Evolutionary conservation across 805 yeast species (phyloP), one percentile per base, ranked within the genome.

Genomic region (Pichia rugopelliculosa): DNA sequence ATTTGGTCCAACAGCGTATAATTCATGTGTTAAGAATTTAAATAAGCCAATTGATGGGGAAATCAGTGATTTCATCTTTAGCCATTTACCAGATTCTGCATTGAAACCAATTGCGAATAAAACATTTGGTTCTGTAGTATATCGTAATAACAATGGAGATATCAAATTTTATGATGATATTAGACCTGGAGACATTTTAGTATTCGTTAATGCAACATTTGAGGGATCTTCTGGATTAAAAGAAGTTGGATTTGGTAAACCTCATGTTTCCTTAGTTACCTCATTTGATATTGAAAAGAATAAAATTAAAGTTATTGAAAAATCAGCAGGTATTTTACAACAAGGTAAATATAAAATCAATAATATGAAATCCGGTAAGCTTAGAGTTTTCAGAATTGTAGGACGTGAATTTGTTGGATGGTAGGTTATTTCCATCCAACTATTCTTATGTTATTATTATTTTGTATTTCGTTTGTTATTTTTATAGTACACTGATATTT

Each of bases 121-220:
- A 55, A 75, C 86, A 0, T 86, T 70, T 61, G 98, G 98, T 36
- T 82, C 75, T n/a, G 73, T 76, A 21, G 73, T 84, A 51, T 89
- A 82, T 65, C 69, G 72, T 53, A 84, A 75, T 54, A 65, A 76
- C 57, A 74, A 79, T 40, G 57, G 70, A 3, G 69, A 72, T 7
- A 75, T 79, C 7, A 66, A 73, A 15, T 80, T 76, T 54, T 57
- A 67, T 26, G 88, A 79, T 46, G 84, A 80, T 37, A 76, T 89
- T 46, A 73, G 76, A 42, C 82, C 95, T 0, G 99, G 99, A 50
- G 98, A 93, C 63, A 73, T 91, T 10, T 65, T 88, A 38, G 85
- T 88, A 44, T 76, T 88, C 52, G 77, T 82, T 57, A 80, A 80
- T 47, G 96, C 88, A 7, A 75, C 75, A 51, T 90, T 91, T 66